phyloP scores from a whole-genome alignment of 306 rosid species.

The Casuarina glauca region DNA sequence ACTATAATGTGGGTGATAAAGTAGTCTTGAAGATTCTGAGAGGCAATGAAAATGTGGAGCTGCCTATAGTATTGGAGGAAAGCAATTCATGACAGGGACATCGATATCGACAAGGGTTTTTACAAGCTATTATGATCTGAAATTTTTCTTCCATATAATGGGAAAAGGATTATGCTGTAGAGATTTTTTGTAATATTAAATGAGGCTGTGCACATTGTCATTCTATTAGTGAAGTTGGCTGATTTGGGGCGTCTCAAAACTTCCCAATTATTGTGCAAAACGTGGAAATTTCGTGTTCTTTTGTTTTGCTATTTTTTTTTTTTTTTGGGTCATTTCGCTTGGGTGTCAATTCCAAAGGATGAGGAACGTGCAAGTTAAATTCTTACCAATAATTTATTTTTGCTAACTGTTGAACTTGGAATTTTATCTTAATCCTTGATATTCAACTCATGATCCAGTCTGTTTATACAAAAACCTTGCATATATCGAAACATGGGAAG shows the following conservation, averaged over 20 bases:
- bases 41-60: conserved; percentile 64
- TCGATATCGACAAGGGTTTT: not conserved
- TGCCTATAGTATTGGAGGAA: conserved; percentile 70
- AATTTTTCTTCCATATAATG: not conserved
- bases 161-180: not conserved
- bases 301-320: not conserved
- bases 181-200: not conserved
- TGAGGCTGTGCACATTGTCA: conserved; percentile 6
- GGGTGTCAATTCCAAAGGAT: too few relatives aligned
- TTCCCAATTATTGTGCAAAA: not conserved
- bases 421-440: too few relatives aligned
- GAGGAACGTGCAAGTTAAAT: too few relatives aligned
- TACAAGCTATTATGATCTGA: not conserved
- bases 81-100: conserved; percentile 38
- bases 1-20: conserved; percentile 68
- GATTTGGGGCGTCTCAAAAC: not conserved
- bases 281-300: not conserved
- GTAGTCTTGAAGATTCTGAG: conserved; percentile 65
- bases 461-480: too few relatives aligned
- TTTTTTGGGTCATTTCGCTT: too few relatives aligned
- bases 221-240: not conserved
- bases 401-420: too few relatives aligned
- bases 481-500: too few relatives aligned
- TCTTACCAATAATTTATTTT: too few relatives aligned
- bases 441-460: too few relatives aligned